A percentile compares a stretch with the other conserved stretches of the same genome.
These are phyloP conservation scores for Blastobotrys capitulatus DNA, from an alignment of 1,139 yeast genomes.

Conservation along the genomic window DNA sequence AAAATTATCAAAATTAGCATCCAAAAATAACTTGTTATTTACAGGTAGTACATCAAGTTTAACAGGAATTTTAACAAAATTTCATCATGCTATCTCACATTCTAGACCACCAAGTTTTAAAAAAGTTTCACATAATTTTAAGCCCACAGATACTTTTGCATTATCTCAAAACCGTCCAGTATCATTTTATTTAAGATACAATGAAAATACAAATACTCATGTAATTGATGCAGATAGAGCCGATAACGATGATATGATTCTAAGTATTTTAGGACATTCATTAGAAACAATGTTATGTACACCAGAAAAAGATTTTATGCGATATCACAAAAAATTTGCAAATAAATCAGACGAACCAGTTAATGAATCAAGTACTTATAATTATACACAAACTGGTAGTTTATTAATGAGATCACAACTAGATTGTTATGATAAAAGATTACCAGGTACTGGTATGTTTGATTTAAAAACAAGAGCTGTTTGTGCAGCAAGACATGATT, in stretches of 20 bases:
- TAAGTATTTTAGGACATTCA: constrained; percentile 75
- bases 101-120: constrained; percentile 46
- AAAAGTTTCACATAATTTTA: constrained; percentile 43
- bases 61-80: constrained; percentile 68
- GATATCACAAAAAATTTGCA: constrained; percentile 23
- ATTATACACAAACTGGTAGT: constrained; percentile 62
- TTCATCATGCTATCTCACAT: constrained; percentile 65
- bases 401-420: constrained; percentile 86
- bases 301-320: constrained; percentile 43
- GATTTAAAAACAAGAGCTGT: constrained; percentile 92
- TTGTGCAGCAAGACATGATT: constrained; percentile 75
- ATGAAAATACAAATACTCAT: constrained; percentile 38
- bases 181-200: constrained; percentile 38
- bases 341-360: constrained; percentile 4
- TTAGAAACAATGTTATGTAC: constrained; percentile 70
- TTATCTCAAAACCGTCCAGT: constrained; percentile 40
- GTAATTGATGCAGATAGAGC: constrained; percentile 72
- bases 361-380: constrained; percentile 44
- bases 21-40: constrained; percentile 40
- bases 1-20: constrained; percentile 46
- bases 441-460: constrained; percentile 90
- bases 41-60: constrained; percentile 85
- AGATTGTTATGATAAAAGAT: constrained; percentile 68
- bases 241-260: constrained; percentile 59
- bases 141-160: constrained; percentile 30